Percentiles rank a stretch among this genome's conserved stretches.
These are phyloP conservation scores for Naematelia aurantialba DNA, from an alignment of 768 basidiomycete species.

Conservation along the genomic window DNA sequence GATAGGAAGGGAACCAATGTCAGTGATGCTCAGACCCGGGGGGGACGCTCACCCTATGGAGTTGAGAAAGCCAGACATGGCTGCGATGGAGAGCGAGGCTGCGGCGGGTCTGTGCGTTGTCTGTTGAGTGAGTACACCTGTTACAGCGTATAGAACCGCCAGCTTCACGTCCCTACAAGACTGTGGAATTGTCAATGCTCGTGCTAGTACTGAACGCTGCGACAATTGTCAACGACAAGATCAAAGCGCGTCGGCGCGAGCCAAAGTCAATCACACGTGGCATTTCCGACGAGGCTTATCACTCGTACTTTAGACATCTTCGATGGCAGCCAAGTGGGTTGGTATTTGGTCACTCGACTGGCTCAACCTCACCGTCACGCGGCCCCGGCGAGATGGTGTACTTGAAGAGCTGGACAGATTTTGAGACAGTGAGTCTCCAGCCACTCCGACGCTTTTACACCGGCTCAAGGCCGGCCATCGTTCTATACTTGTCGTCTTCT, in stretches of 20 bases:
- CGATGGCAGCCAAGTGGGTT: no score
- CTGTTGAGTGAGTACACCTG: not conserved
- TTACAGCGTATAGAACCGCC: no score
- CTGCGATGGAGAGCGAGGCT: not conserved
- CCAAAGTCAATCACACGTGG: not conserved
- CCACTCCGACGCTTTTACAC: no score
- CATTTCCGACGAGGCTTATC: not conserved
- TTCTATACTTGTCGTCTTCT: no score
- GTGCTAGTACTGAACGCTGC: not conserved
- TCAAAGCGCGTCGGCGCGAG: not conserved
- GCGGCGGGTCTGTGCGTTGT: no score
- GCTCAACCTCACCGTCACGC: not conserved
- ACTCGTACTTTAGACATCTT: no score
- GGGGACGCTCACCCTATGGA: slow-evolving; percentile 44
- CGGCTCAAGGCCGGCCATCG: no score
- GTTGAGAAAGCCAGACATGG: slow-evolving; percentile 48
- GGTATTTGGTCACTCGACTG: not conserved
- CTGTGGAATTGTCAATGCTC: not conserved
- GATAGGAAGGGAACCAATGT: no score
- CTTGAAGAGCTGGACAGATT: slow-evolving; percentile 50
- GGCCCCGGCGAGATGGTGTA: slow-evolving; percentile 39
- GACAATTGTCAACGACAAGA: not conserved
- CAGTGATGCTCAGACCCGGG: no score
- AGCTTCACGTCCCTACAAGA: no score
- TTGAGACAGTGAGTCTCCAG: slow-evolving; percentile 46